Evolutionary conservation across 1,284 basidiomycete genomes (phyloP), one percentile per base, ranked within the genome.

Genomic region (Coniophora puteana): DNA sequence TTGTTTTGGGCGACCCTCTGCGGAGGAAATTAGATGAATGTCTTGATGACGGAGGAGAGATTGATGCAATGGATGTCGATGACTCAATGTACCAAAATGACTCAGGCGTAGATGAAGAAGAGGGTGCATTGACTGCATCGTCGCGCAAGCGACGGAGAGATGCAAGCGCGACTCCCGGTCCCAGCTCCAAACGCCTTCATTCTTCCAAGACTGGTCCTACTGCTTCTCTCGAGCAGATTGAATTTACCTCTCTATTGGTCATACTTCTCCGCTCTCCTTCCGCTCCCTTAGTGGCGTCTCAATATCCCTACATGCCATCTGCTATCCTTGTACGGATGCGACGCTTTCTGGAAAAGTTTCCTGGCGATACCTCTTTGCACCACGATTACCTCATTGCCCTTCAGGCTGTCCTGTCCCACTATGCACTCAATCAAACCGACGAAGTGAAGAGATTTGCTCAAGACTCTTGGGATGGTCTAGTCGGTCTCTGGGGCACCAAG

Each of bases 401-500:
- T 20, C 83, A 84, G 40, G 70, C 80, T 1, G 73, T 83, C 0
- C 74, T 96, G 4, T 74, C 73, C 2, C 80, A 85, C 43, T 59
- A 91, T 12, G 77, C 89, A 7, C 65, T 93, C 41, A 95, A 95
- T 57, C 71, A 67, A 41, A 77, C 72, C 24, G 57, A 68, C 2
- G 69, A 74, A 1, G 74, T 91, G 32, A 67, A 74, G 6, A 54
- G 60, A 8, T 83, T 89, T 41, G 80, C 87, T 0, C 59, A 66
- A 7, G 63, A 63, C 23, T 64, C 83, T 1, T 90, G 90, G 80
- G 67, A 78, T 32, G 58, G 63, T 7, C 57, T 96, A 4, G 68
- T 92, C 2, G 63, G 61, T 2, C 62, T 93, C 18, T 95, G 91
- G 90, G 68, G 72, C 2, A 81, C 81, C 6, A 89, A 88, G 63